A percentile compares a stretch with the other conserved stretches of the same genome.
Conservation (phyloP, 1,284 basidiomycete genomes). For the Irpex sp. region DNA sequence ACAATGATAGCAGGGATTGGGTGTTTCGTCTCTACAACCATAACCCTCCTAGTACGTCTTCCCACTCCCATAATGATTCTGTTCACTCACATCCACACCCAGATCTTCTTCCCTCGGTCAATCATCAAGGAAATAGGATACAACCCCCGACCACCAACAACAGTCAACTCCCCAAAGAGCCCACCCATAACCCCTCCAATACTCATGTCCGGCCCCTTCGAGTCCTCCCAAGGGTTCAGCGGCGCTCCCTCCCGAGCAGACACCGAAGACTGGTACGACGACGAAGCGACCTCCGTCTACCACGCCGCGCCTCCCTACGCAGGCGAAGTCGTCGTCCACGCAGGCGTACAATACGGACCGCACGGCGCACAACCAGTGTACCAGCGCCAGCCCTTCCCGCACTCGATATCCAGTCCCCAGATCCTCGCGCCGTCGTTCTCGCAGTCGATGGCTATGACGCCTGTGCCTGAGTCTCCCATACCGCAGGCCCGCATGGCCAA, state of each 20-base stretch:
- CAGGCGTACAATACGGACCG: background rate
- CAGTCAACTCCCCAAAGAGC: constrained; percentile 24
- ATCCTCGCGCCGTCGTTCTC: constrained; percentile 10
- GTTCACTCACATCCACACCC: background rate
- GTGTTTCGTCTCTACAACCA: constrained; percentile 69
- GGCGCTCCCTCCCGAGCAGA: background rate
- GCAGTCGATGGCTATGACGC: background rate
- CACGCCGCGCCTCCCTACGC: constrained; percentile 12
- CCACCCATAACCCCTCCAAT: constrained; percentile 16
- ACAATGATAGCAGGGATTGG: constrained; percentile 66
- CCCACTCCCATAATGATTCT: background rate
- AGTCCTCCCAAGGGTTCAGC: background rate
- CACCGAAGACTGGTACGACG: constrained; percentile 11
- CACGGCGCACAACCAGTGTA: constrained; percentile 9
- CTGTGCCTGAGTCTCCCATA: background rate
- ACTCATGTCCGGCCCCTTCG: background rate
- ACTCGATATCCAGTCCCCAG: constrained; percentile 24
- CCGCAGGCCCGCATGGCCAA: background rate
- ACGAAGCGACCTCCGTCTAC: constrained; percentile 7
- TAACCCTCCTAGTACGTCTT: constrained; percentile 61
- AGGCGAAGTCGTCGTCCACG: background rate
- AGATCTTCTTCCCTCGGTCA: constrained; percentile 78
- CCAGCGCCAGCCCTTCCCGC: constrained; percentile 27
- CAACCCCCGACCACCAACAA: constrained; percentile 29
- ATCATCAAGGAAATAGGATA: constrained; percentile 60